A percentile compares a stretch with the other conserved stretches of the same genome.
Evolutionary conservation across 2,329 filamentous ascomycete genomes (phyloP).

Genomic region (Pseudofabraea citricarpa): DNA sequence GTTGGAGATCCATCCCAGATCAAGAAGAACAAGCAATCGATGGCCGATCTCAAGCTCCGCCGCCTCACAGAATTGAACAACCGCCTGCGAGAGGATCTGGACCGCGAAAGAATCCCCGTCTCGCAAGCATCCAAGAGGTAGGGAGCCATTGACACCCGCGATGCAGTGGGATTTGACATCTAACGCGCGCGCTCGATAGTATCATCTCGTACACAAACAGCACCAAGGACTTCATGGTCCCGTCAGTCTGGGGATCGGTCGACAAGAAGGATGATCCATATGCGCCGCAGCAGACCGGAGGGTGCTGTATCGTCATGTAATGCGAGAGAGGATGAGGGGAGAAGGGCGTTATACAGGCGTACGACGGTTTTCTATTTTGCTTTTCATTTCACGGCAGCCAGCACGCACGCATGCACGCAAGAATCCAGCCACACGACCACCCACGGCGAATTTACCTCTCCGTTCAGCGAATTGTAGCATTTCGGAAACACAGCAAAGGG

Average conservation of each 20-base stretch:
- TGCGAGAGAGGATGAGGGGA: slow-evolving; percentile 9
- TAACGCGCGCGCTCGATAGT: slow-evolving; percentile 41
- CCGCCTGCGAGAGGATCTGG: slow-evolving; percentile 90
- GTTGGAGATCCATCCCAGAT: slow-evolving; percentile 64
- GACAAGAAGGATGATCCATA: slow-evolving; percentile 98
- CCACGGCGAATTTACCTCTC: not conserved
- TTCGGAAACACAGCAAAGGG: not conserved
- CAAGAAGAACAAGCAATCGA: slow-evolving; percentile 96
- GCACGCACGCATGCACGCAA: no score
- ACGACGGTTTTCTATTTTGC: slow-evolving; percentile 1
- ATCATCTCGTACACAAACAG: slow-evolving; percentile 98
- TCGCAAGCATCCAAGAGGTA: slow-evolving; percentile 88
- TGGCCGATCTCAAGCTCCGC: slow-evolving; percentile 96
- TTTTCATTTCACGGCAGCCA: no score
- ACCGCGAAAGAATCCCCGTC: slow-evolving; percentile 90
- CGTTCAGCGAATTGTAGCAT: not conserved
- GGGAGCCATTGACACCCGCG: slow-evolving; percentile 27
- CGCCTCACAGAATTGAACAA: slow-evolving; percentile 96
- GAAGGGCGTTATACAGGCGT: slow-evolving; percentile 17
- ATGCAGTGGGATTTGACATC: not conserved
- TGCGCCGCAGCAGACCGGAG: slow-evolving; percentile 85
- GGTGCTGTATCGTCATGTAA: slow-evolving; percentile 96
- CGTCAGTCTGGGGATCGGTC: slow-evolving; percentile 87
- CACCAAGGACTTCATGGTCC: slow-evolving; percentile 98
- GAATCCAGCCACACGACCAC: no score